Percentiles rank a stretch among this genome's conserved stretches.
These are phyloP conservation scores for Trichoderma hamatum DNA, from an alignment of 2,329 filamentous ascomycete species.

Conservation along the genomic window DNA sequence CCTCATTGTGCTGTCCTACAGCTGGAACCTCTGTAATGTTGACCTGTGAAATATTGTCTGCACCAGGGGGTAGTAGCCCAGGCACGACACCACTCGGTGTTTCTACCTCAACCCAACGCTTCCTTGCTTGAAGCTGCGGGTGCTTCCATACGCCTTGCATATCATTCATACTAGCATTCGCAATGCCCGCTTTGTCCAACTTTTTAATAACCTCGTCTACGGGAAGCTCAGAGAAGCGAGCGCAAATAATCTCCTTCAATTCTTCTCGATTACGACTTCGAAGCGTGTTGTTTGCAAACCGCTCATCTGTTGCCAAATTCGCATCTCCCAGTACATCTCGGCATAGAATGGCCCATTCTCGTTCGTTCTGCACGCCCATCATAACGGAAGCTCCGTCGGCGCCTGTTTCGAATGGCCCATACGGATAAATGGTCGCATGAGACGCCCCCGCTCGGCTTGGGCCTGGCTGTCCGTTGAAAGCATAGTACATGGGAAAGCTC, in stretches of 20 bases:
- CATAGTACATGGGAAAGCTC: conserved; percentile 59
- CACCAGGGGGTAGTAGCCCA: conserved; percentile 54
- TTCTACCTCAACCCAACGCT: conserved; percentile 54
- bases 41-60: conserved; percentile 34
- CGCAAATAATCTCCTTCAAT: conserved; percentile 50
- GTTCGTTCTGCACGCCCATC: conserved; percentile 61
- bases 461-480: conserved; percentile 48
- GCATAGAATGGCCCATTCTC: conserved; percentile 57
- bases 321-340: conserved; percentile 48
- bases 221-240: conserved; percentile 44
- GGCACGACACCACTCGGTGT: conserved; percentile 51
- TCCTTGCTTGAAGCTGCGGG: conserved; percentile 53
- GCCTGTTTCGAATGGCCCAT: conserved; percentile 56
- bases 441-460: conserved; percentile 53
- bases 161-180: conserved; percentile 58
- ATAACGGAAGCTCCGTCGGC: conserved; percentile 53
- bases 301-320: conserved; percentile 47
- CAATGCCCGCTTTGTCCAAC: conserved; percentile 54
- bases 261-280: conserved; percentile 51
- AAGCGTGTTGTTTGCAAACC: conserved; percentile 52
- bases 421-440: conserved; percentile 60
- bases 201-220: conserved; percentile 46
- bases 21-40: conserved; percentile 50
- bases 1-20: conserved; percentile 54
- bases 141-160: conserved; percentile 60